These are phyloP conservation scores for Pythium apleroticum DNA, from an alignment of 352 stramenopile species.

Conservation along the genomic window DNA sequence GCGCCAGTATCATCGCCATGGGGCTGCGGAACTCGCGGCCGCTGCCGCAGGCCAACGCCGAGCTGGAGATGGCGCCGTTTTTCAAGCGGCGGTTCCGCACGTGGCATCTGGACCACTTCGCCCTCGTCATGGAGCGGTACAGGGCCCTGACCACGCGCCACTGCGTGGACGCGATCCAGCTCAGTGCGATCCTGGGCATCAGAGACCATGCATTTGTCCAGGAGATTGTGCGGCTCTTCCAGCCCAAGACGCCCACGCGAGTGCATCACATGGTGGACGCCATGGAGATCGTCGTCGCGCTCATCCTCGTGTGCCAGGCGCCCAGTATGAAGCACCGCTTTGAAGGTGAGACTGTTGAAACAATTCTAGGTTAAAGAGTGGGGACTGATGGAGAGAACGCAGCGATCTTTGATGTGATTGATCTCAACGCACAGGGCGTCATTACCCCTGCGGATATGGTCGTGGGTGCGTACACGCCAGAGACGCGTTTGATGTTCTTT, in stretches of 20 bases:
- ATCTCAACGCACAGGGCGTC: constrained; percentile 33
- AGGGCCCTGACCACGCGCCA: constrained; percentile 49
- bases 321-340: constrained; percentile 57
- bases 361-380: no score
- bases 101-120: constrained; percentile 59
- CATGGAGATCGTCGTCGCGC: constrained; percentile 65
- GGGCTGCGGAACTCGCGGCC: constrained; percentile 61
- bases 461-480: constrained; percentile 35
- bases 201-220: constrained; percentile 48
- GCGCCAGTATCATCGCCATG: no score
- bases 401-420: constrained; percentile 68
- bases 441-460: constrained; percentile 49
- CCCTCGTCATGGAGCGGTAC: constrained; percentile 53
- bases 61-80: constrained; percentile 48
- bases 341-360: constrained; percentile 29
- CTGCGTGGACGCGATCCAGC: constrained; percentile 61
- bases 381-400: not conserved
- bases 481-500: no score
- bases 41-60: constrained; percentile 37
- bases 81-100: constrained; percentile 53
- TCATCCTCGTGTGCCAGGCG: constrained; percentile 65
- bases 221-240: constrained; percentile 50
- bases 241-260: constrained; percentile 51
- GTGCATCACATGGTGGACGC: constrained; percentile 69
- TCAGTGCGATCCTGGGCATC: constrained; percentile 49